phyloP scores from a whole-genome alignment of 352 stramenopile species.

The Paralagenidium karlingii region DNA sequence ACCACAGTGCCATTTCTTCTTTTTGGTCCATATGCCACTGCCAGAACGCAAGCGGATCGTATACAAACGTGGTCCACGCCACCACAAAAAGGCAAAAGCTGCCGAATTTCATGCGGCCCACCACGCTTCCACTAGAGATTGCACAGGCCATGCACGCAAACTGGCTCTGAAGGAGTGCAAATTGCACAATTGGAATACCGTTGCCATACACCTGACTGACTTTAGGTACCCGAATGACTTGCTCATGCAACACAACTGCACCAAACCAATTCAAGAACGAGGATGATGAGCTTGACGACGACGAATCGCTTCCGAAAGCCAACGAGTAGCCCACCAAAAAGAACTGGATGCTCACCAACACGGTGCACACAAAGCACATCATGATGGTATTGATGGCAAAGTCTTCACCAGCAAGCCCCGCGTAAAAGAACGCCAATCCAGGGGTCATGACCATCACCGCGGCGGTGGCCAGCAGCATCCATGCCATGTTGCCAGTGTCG shows the following conservation, averaged over 20 bases:
- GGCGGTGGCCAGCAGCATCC: slow-evolving; percentile 12
- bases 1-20: slow-evolving; percentile 1
- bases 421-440: slow-evolving; percentile 17
- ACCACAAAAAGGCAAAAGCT: slow-evolving; percentile 13
- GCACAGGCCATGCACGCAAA: slow-evolving; percentile 22
- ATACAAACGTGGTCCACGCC: slow-evolving; percentile 19
- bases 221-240: slow-evolving; percentile 3
- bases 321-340: slow-evolving; percentile 11
- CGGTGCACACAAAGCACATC: slow-evolving; percentile 8
- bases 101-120: slow-evolving; percentile 17
- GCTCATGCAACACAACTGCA: too few species aligned
- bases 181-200: slow-evolving; percentile 11
- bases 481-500: slow-evolving; percentile 11
- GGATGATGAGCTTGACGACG: too few species aligned
- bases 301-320: slow-evolving; percentile 6
- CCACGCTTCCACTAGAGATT: slow-evolving; percentile 14
- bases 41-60: slow-evolving; percentile 24
- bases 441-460: slow-evolving; percentile 16
- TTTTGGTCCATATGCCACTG: slow-evolving; percentile 10
- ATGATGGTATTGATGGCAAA: slow-evolving; percentile 11
- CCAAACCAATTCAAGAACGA: slow-evolving; percentile 7
- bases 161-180: slow-evolving; percentile 12
- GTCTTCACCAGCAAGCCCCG: slow-evolving; percentile 9
- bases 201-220: slow-evolving; percentile 3
- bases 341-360: slow-evolving; percentile 12